A percentile compares a stretch with the other conserved stretches of the same genome.
phyloP scores from a whole-genome alignment of 805 yeast genomes.

The Danielia oregonensis region DNA sequence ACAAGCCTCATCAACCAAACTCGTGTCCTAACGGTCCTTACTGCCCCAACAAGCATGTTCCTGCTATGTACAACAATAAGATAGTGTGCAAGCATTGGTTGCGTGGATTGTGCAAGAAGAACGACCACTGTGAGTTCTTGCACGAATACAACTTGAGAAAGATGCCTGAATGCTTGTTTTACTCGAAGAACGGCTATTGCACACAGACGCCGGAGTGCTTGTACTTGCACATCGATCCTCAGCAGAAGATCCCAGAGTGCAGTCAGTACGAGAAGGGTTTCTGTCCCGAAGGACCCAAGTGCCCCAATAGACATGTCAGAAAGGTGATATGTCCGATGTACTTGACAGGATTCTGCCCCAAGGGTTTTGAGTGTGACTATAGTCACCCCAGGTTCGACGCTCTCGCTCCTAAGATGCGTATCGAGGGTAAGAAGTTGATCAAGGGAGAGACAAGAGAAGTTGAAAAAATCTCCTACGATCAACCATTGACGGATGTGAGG shows the following conservation, averaged over 20 bases:
- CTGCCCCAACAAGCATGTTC: conserved; percentile 85
- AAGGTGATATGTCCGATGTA: conserved; percentile 74
- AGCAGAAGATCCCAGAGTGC: conserved; percentile 84
- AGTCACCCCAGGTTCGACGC: conserved; percentile 80
- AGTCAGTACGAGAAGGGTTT: conserved; percentile 80
- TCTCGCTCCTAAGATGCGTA: conserved; percentile 32
- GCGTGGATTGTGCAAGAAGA: conserved; percentile 94
- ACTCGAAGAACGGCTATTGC: conserved; percentile 77
- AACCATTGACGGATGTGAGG: conserved; percentile 16
- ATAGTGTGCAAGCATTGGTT: conserved; percentile 99
- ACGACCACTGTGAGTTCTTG: conserved; percentile 91
- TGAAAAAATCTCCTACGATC: conserved; percentile 18
- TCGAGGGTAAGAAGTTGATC: conserved; percentile 13
- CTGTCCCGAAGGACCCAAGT: conserved; percentile 87
- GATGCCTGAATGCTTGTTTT: conserved; percentile 96
- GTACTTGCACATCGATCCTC: conserved; percentile 88
- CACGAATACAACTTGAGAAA: conserved; percentile 92
- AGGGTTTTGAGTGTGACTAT: conserved; percentile 72
- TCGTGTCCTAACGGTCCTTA: conserved; percentile 82
- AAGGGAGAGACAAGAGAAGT: conserved; percentile 18
- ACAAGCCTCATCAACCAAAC: conserved; percentile 51
- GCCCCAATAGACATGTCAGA: conserved; percentile 76
- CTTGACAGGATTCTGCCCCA: conserved; percentile 89
- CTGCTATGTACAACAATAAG: conserved; percentile 43
- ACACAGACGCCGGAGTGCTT: conserved; percentile 93